A percentile compares a stretch with the other conserved stretches of the same genome.
Conservation (phyloP, 805 yeast genomes). For the Candida pini region DNA sequence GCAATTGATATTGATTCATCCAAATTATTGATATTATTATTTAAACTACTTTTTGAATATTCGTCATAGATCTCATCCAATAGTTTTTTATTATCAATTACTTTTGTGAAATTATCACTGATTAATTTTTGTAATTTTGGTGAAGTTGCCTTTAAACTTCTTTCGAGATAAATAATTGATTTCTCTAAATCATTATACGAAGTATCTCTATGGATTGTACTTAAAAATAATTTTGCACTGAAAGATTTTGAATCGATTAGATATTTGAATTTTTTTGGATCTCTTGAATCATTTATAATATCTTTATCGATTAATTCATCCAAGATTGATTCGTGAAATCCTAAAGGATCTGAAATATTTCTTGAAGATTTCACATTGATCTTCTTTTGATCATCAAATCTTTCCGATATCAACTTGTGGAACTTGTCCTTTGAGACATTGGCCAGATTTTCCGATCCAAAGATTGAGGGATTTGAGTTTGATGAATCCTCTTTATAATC, state of each 20-base stretch:
- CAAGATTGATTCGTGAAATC: constrained; percentile 41
- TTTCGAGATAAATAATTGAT: constrained; percentile 45
- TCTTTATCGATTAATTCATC: constrained; percentile 36
- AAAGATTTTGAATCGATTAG: constrained; percentile 54
- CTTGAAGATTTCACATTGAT: constrained; percentile 1
- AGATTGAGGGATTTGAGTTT: constrained; percentile 11
- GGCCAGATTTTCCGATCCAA: constrained; percentile 14
- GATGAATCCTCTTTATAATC: constrained; percentile 21
- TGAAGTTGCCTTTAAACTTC: constrained; percentile 43
- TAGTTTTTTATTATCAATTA: constrained; percentile 59
- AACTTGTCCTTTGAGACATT: constrained; percentile 22
- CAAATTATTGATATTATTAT: constrained; percentile 13
- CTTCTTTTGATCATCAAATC: constrained; percentile 4
- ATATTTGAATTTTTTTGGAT: constrained; percentile 34
- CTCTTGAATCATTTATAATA: constrained; percentile 33
- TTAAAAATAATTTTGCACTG: constrained; percentile 50
- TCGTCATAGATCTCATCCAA: constrained; percentile 56
- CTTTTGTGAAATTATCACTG: constrained; percentile 55
- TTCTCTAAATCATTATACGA: constrained; percentile 43
- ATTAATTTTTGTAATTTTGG: constrained; percentile 45
- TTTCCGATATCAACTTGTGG: constrained; percentile 19
- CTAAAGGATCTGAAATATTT: constrained; percentile 45
- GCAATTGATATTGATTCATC: constrained; percentile 42
- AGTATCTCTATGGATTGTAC: constrained; percentile 50
- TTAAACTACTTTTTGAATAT: constrained; percentile 32